phyloP scores from a whole-genome alignment of 1,284 basidiomycete genomes.

The Rhodotorula sp. region DNA sequence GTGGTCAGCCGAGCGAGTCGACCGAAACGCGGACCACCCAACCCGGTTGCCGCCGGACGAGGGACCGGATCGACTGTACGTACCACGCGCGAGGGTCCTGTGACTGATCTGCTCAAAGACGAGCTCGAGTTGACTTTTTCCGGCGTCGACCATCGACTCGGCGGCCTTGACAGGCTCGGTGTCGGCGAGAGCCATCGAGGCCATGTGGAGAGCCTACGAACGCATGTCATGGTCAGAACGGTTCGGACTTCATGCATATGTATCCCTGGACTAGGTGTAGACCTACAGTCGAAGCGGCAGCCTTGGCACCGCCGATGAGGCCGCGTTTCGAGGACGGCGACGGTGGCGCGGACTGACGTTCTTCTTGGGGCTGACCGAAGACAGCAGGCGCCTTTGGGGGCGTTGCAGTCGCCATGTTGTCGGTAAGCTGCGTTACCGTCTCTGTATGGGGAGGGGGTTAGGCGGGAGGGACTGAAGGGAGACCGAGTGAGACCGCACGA shows the following conservation, averaged over 20 bases:
- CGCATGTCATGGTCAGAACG: neutral
- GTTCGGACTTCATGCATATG: neutral
- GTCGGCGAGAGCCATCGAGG: constrained; percentile 12
- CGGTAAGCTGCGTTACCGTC: neutral
- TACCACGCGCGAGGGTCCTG: constrained; percentile 13
- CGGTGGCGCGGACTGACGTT: neutral
- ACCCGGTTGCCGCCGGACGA: neutral
- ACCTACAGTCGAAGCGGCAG: constrained; percentile 17
- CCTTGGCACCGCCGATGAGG: neutral
- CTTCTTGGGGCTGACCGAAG: constrained; percentile 18
- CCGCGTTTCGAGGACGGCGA: constrained; percentile 1
- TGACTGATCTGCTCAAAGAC: constrained; percentile 19
- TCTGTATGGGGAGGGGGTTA: neutral
- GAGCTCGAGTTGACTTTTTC: neutral
- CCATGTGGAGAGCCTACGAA: constrained; percentile 13
- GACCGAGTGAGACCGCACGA: neutral
- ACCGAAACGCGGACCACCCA: neutral
- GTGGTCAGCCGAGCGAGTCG: neutral
- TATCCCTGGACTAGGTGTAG: too few species aligned
- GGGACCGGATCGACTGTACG: neutral
- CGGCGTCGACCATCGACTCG: neutral
- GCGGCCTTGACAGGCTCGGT: constrained; percentile 1
- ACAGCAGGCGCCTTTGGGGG: neutral
- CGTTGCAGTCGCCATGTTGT: neutral
- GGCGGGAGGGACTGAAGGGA: constrained; percentile 12